A percentile compares a stretch with the other conserved stretches of the same genome.
Evolutionary conservation across 2,329 filamentous ascomycete species (phyloP).

Genomic region (Aspergillus amoenus): DNA sequence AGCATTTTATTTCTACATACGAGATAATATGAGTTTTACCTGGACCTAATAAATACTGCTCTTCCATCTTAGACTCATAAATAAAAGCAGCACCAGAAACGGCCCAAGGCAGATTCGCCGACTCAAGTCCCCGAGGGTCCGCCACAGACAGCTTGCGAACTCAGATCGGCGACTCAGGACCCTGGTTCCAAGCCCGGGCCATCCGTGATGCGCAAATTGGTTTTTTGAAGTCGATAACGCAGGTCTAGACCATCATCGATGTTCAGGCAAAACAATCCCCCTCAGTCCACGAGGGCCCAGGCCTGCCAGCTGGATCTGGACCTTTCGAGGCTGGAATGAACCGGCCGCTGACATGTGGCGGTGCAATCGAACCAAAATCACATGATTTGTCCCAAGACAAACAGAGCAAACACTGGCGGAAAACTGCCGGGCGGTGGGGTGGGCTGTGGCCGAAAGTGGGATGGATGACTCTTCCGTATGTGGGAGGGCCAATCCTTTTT

Average conservation of each 20-base stretch:
- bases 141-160: conserved; percentile 1
- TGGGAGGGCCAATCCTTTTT: not conserved
- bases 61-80: not conserved
- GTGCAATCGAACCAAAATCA: conserved; percentile 2
- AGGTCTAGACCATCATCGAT: conserved; percentile 30
- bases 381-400: conserved; percentile 7
- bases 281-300: conserved; percentile 30
- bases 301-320: conserved; percentile 30
- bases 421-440: conserved; percentile 17
- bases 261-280: conserved; percentile 15
- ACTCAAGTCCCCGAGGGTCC: not conserved
- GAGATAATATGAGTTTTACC: not conserved
- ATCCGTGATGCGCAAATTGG: not conserved
- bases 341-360: conserved; percentile 14
- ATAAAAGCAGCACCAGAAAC: not conserved
- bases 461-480: conserved; percentile 20
- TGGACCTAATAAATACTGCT: not conserved
- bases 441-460: conserved; percentile 12
- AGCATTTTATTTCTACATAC: not conserved
- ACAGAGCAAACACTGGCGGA: conserved; percentile 25
- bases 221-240: conserved; percentile 8
- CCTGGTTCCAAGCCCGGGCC: conserved; percentile 5
- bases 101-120: not conserved
- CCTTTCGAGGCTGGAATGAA: conserved; percentile 21
- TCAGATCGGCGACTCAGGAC: conserved; percentile 7